Conservation (phyloP, 208 protist species). For the Angomonas ambiguus region DNA sequence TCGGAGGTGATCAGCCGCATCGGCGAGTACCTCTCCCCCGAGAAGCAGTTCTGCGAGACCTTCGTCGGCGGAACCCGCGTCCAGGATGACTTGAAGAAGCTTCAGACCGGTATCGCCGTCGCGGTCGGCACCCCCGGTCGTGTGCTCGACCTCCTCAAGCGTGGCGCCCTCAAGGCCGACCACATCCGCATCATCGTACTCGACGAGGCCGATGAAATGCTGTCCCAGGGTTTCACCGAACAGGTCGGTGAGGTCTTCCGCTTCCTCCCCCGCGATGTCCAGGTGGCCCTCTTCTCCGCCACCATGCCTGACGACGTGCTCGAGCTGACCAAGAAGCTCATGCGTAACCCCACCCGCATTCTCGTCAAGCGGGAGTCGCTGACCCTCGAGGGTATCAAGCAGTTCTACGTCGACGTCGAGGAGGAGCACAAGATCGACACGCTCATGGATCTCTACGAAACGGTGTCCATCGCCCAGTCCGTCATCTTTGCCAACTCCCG, state of each 20-base stretch:
- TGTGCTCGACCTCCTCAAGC: constrained; percentile 96
- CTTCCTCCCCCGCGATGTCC: constrained; percentile 93
- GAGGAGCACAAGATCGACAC: constrained; percentile 98
- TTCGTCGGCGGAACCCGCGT: constrained; percentile 95
- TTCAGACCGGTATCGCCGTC: constrained; percentile 90
- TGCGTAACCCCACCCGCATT: constrained; percentile 98
- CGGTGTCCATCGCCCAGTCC: constrained; percentile 90
- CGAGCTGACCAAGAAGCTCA: constrained; percentile 98
- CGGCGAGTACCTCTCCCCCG: constrained; percentile 93
- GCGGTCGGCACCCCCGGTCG: constrained; percentile 98
- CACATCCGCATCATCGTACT: constrained; percentile 96
- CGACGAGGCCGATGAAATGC: constrained; percentile 99
- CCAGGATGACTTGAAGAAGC: constrained; percentile 94
- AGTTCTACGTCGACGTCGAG: constrained; percentile 98
- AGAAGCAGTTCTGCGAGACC: constrained; percentile 76
- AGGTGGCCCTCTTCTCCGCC: constrained; percentile 98
- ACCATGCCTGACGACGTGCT: constrained; percentile 99
- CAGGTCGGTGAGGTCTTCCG: constrained; percentile 99
- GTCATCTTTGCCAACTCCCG: constrained; percentile 99
- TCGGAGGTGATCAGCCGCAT: constrained; percentile 94
- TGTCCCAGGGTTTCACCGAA: constrained; percentile 95
- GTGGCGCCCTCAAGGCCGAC: constrained; percentile 79
- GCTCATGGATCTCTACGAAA: constrained; percentile 94
- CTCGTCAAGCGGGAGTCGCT: constrained; percentile 99
- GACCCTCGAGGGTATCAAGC: constrained; percentile 99